Conservation (phyloP, 495 filamentous ascomycete genomes). For the Friedmanniomyces simplex region DNA sequence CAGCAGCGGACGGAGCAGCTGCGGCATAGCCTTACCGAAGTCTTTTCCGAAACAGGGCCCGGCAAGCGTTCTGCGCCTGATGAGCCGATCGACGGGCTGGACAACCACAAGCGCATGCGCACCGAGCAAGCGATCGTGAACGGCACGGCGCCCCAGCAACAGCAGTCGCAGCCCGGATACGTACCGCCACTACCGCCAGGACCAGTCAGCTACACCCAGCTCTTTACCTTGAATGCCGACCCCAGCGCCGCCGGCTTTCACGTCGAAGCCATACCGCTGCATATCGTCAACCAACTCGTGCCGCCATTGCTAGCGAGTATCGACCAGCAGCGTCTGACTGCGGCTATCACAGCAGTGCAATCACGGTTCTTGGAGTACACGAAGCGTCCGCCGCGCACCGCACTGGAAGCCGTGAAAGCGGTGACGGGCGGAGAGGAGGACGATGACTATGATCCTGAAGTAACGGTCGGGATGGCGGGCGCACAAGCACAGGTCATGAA, state of each 20-base stretch:
- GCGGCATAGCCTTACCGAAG: conserved; percentile 58
- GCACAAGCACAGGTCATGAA: conserved; percentile 62
- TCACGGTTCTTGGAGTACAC: conserved; percentile 38
- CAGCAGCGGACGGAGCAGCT: conserved; percentile 73
- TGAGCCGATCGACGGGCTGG: conserved; percentile 58
- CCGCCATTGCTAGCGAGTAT: conserved; percentile 52
- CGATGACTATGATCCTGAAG: conserved; percentile 62
- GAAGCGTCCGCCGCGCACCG: conserved; percentile 18
- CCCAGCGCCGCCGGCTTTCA: conserved; percentile 65
- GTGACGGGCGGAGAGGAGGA: conserved; percentile 63
- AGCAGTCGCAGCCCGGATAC: conserved; percentile 28
- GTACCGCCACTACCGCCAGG: conserved; percentile 56
- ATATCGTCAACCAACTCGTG: conserved; percentile 62
- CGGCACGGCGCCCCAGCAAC: conserved; percentile 30
- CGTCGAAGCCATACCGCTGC: conserved; percentile 57
- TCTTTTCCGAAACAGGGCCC: conserved; percentile 57
- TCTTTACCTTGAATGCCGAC: conserved; percentile 77
- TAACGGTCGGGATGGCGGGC: conserved; percentile 32
- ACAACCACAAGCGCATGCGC: conserved; percentile 59
- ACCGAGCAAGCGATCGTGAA: conserved; percentile 40
- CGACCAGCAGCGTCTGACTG: conserved; percentile 51
- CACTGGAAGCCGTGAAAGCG: conserved; percentile 37
- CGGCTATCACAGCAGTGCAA: conserved; percentile 53
- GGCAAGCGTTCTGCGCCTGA: conserved; percentile 63
- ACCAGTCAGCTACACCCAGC: conserved; percentile 61